Percentiles rank a stretch among this genome's conserved stretches.
Conservation (phyloP, 2,329 filamentous ascomycete species). For the Fusarium ramigenum region DNA sequence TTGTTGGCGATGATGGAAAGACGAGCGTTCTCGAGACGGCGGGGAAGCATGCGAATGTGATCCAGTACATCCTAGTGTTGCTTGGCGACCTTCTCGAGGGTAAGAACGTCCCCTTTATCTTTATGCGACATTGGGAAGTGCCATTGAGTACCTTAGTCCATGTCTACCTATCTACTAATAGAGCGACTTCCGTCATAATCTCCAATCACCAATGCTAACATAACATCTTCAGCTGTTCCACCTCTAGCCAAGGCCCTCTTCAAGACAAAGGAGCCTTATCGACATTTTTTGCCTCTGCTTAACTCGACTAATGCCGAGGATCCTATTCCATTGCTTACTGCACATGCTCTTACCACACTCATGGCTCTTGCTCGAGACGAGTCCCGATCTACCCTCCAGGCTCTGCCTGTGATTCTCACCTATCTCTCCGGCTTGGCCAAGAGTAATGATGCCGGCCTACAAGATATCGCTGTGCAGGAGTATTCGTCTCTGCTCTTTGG, state of each 20-base stretch:
- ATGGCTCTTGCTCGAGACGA: conserved; percentile 74
- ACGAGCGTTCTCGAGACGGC: conserved; percentile 83
- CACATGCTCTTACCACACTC: conserved; percentile 83
- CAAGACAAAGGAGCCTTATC: conserved; percentile 79
- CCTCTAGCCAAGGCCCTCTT: conserved; percentile 80
- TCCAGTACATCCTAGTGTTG: conserved; percentile 94
- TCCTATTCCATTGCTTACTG: conserved; percentile 87
- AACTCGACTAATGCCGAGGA: conserved; percentile 80
- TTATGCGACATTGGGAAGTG: conserved; percentile 8
- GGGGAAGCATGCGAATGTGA: conserved; percentile 85
- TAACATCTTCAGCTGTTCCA: conserved; percentile 73
- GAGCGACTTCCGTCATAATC: conserved; percentile 6
- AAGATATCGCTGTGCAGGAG: conserved; percentile 94
- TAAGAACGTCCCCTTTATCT: conserved; percentile 53
- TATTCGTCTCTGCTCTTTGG: conserved; percentile 87
- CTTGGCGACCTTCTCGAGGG: conserved; percentile 87
- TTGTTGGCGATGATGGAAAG: conserved; percentile 78
- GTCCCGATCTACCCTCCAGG: conserved; percentile 73
- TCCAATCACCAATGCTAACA: conserved; percentile 27
- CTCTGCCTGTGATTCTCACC: conserved; percentile 82
- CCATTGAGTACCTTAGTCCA: neutral
- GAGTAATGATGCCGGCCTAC: conserved; percentile 86
- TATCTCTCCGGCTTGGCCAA: conserved; percentile 88
- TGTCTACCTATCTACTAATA: neutral
- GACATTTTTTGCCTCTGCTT: conserved; percentile 84